These are phyloP conservation scores for Phoenix dactylifera DNA, from an alignment of 176 grass and related monocot genomes.

Conservation along the genomic window DNA sequence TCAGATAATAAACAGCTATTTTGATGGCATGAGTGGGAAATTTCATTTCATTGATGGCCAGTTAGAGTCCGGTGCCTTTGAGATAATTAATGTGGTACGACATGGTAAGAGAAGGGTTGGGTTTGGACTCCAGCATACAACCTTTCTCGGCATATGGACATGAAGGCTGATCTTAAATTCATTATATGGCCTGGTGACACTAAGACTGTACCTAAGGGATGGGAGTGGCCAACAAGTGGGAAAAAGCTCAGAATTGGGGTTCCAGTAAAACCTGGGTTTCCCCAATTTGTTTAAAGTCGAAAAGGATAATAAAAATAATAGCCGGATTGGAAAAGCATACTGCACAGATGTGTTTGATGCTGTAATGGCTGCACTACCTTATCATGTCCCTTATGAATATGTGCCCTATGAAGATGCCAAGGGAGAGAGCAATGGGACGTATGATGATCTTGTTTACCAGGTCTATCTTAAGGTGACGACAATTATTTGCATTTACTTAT, in stretches of 20 bases:
- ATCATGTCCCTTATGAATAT: not conserved
- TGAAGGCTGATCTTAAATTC: slow-evolving; percentile 7
- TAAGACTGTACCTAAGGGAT: slow-evolving; percentile 36
- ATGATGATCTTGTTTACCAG: slow-evolving; percentile 57
- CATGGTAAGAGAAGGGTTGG: slow-evolving; percentile 23
- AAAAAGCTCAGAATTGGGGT: slow-evolving; percentile 31
- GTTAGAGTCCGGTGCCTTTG: slow-evolving; percentile 37
- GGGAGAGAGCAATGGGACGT: slow-evolving; percentile 40
- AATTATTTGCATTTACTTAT: slow-evolving; percentile 1
- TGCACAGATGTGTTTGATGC: slow-evolving; percentile 47
- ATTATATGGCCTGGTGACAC: slow-evolving; percentile 43
- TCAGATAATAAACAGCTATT: slow-evolving; percentile 28
- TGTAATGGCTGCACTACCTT: slow-evolving; percentile 25
- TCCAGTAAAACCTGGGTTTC: slow-evolving; percentile 47
- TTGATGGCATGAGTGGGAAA: slow-evolving; percentile 28
- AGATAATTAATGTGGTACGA: slow-evolving; percentile 40
- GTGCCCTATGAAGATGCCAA: slow-evolving; percentile 17
- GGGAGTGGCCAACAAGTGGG: slow-evolving; percentile 44
- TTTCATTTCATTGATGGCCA: slow-evolving; percentile 48
- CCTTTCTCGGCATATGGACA: slow-evolving; percentile 15
- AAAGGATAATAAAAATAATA: not conserved
- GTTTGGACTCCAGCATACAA: slow-evolving; percentile 20
- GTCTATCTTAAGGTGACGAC: slow-evolving; percentile 42
- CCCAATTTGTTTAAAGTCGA: slow-evolving; percentile 23
- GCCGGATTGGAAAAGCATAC: slow-evolving; percentile 11